A percentile compares a stretch with the other conserved stretches of the same genome.
phyloP scores from a whole-genome alignment of 1,284 basidiomycete genomes.

The Phellinidium pouzarii region DNA sequence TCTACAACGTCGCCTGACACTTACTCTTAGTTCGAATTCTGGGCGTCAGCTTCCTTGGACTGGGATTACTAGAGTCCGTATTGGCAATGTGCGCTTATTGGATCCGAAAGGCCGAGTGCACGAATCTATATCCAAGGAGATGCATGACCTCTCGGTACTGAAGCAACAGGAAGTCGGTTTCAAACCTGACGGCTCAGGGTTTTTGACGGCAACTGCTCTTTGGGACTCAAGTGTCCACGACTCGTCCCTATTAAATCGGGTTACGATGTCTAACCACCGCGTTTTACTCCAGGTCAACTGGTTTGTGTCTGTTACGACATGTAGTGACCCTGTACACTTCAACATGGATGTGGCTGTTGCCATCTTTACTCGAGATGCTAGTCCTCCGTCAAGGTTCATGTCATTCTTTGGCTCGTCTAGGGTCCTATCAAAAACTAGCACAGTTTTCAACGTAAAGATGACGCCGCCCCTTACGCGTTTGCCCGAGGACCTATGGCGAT shows the following conservation, averaged over 20 bases:
- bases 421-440: conserved; percentile 69
- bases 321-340: conserved; percentile 80
- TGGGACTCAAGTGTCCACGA: conserved; percentile 96
- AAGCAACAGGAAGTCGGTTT: conserved; percentile 70
- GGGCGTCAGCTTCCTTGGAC: conserved; percentile 86
- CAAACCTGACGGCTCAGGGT: conserved; percentile 76
- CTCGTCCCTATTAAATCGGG: conserved; percentile 78
- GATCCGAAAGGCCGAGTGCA: conserved; percentile 79
- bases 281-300: conserved; percentile 75
- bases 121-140: conserved; percentile 59
- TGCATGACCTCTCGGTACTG: conserved; percentile 66
- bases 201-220: conserved; percentile 60
- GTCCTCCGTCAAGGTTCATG: conserved; percentile 72
- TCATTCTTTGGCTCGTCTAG: conserved; percentile 73
- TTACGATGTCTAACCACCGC: conserved; percentile 74
- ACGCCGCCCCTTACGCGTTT: conserved; percentile 83
- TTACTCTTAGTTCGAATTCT: conserved; percentile 82
- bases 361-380: conserved; percentile 83
- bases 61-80: conserved; percentile 66
- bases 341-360: conserved; percentile 80
- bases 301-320: conserved; percentile 77
- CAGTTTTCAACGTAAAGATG: conserved; percentile 75
- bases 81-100: conserved; percentile 81
- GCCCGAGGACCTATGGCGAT: conserved; percentile 85
- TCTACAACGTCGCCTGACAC: conserved; percentile 75